A percentile compares a stretch with the other conserved stretches of the same genome.
phyloP scores from a whole-genome alignment of 2,329 filamentous ascomycete genomes.

The Aspergillus fischeri region DNA sequence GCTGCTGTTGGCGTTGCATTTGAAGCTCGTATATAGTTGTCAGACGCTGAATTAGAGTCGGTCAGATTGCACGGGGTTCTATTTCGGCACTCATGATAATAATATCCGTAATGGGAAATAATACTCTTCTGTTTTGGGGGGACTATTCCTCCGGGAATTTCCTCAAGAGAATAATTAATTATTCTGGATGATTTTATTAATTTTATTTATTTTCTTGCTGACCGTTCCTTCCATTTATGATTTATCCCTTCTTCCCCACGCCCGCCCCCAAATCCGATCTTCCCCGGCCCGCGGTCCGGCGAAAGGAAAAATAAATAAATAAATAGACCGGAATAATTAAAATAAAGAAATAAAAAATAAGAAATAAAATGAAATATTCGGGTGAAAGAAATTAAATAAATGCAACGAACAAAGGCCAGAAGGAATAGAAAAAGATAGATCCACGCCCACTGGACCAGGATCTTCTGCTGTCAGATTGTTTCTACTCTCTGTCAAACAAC shows the following conservation, averaged over 20 bases:
- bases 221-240: conserved; percentile 2
- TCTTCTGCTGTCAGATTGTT: conserved; percentile 8
- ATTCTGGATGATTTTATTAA: background rate
- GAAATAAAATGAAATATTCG: background rate
- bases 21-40: background rate
- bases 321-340: background rate
- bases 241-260: conserved; percentile 16
- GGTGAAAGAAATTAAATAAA: background rate
- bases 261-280: conserved; percentile 17
- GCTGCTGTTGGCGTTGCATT: background rate
- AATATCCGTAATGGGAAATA: background rate
- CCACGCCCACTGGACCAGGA: conserved; percentile 10
- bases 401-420: background rate
- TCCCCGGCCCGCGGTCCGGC: conserved; percentile 20
- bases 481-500: background rate
- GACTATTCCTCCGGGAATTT: too few species aligned
- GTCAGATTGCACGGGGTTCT: background rate
- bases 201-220: background rate
- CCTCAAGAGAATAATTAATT: background rate
- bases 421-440: conserved; percentile 13
- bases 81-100: background rate
- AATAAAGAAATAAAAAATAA: conserved; percentile 1
- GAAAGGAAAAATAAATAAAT: conserved; percentile 1
- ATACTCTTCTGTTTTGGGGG: too few species aligned
- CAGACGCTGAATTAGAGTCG: background rate